Base-by-base conservation (phyloP, 208 protist genomes). In the Acanthamoeba castellanii region DNA sequence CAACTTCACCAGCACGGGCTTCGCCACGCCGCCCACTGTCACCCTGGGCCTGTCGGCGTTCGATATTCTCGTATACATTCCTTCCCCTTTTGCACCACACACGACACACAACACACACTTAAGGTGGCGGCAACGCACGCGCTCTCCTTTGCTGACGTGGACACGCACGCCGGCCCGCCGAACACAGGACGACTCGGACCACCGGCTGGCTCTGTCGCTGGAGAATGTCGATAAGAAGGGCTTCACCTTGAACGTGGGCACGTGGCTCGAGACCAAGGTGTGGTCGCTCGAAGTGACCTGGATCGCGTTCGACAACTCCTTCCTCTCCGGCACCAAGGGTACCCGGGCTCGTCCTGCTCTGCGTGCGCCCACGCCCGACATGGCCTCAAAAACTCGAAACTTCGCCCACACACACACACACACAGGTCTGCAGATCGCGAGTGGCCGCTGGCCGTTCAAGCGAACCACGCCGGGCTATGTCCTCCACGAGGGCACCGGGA, bases 301-400 rank as follows among this genome's bases (percentile, higher is more conserved):
- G 90, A 94, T 94, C 72, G 90, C 90, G 8, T 84, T 94, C 34
- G 90, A 94, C 70, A 82, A 55, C 90, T 27, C 68, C 30, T 84
- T 94, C 72, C 37, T 84, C 45, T 27, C 66, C 4, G 68, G 66
- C 45, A 8, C 68, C 3, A 20, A 42, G 22, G 84, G n/a, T 52
- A 52, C 32, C 34, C 3, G 9, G 18, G n/a, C 34, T 27, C 34
- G 8, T 47, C 34, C 42, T 45, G 42, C 1, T 45, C 42, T 45
- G 42, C 42, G 4, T 45, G 42, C 42, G n/a, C n/a, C n/a, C n/a
- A n/a, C n/a, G n/a, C n/a, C n/a, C n/a, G n/a, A n/a, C n/a, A n/a
- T n/a, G n/a, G n/a, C n/a, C 1, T 42, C 37, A 42, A 42, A 42
- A 42, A 42, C 37, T 42, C 3, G 37, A 42, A 42, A 3, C 1